Evolutionary conservation across 169 alveolate species (phyloP).

Genomic region (Plasmodium cynomolgi): DNA sequence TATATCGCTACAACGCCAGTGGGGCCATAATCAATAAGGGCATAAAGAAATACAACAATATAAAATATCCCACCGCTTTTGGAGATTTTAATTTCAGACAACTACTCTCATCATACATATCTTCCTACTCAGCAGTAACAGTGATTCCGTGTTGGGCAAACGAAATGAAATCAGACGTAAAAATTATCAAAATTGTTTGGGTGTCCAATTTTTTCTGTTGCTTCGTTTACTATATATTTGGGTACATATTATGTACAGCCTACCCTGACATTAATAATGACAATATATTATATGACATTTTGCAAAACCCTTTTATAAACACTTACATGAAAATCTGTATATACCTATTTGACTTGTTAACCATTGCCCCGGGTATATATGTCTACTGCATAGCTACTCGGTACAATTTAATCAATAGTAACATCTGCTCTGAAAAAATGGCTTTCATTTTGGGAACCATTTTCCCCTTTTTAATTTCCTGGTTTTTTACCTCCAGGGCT

Average conservation of each 20-base stretch:
- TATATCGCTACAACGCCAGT: slow-evolving; percentile 41
- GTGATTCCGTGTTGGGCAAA: slow-evolving; percentile 87
- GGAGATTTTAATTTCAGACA: slow-evolving; percentile 75
- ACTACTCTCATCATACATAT: slow-evolving; percentile 77
- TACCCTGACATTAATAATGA: slow-evolving; percentile 68
- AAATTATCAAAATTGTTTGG: slow-evolving; percentile 81
- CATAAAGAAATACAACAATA: slow-evolving; percentile 8
- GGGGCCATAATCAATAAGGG: not conserved
- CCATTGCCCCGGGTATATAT: slow-evolving; percentile 82
- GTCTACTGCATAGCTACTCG: slow-evolving; percentile 82
- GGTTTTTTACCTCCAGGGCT: slow-evolving; percentile 72
- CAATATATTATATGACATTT: slow-evolving; percentile 45
- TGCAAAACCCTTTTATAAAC: slow-evolving; percentile 75
- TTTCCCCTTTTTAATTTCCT: slow-evolving; percentile 82
- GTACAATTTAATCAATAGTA: slow-evolving; percentile 83
- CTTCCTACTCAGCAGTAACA: slow-evolving; percentile 80
- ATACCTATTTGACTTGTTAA: slow-evolving; percentile 79
- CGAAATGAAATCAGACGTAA: slow-evolving; percentile 84
- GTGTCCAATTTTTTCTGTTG: slow-evolving; percentile 79
- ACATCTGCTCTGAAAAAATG: slow-evolving; percentile 73
- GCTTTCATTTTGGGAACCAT: slow-evolving; percentile 80
- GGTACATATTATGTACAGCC: slow-evolving; percentile 76
- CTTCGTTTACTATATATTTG: slow-evolving; percentile 77
- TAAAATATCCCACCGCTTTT: slow-evolving; percentile 73
- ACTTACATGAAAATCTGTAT: slow-evolving; percentile 69